Evolutionary conservation across 352 stramenopile genomes (phyloP), one percentile per base, ranked within the genome.

Genomic region (Phytophthora colocasiae): DNA sequence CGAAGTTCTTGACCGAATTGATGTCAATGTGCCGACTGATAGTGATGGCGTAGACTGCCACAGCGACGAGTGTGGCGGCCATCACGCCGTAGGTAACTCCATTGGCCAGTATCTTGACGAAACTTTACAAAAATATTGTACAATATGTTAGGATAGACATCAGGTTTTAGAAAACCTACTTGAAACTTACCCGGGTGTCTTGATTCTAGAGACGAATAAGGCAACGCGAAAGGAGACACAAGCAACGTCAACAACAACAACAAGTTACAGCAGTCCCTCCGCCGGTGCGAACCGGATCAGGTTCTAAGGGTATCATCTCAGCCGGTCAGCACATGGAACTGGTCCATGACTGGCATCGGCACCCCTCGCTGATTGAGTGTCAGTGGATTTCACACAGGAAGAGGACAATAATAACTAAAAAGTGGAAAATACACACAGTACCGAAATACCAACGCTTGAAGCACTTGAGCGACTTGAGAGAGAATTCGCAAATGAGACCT

Each of bases 281-380:
- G 75, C 78, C 75, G 76, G 79, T 79, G 78, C 73, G 68, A 83
- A 15, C 79, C 79, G 74, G 77, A 83, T 88, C 77, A 86, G 77
- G 80, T 86, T 77, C 63, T 77, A 81, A 89, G 75, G 75, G 75
- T 86, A 48, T 85, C 3, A 81, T 85, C 77, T 86, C 80, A 86
- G 77, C 75, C 75, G 58, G 62, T 57, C 64, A 75, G 63, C 75
- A 54, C 69, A 80, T 69, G 56, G 74, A 82, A 82, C 66, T 74
- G 2, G 75, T 82, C 72, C 66, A 83, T 76, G 75, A 52, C 56
- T 73, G 60, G 64, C 67, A 56, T 75, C 66, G 78, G 76, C 78
- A 87, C 80, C 80, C 80, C 78, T 86, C 80, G 80, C 80, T 87
- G 80, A 67, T 78, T 70, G 51, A 45, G 56, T 55, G 74, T 83